Base-by-base conservation (phyloP, 331 rosid species). In the Prunus yedoensis region DNA sequence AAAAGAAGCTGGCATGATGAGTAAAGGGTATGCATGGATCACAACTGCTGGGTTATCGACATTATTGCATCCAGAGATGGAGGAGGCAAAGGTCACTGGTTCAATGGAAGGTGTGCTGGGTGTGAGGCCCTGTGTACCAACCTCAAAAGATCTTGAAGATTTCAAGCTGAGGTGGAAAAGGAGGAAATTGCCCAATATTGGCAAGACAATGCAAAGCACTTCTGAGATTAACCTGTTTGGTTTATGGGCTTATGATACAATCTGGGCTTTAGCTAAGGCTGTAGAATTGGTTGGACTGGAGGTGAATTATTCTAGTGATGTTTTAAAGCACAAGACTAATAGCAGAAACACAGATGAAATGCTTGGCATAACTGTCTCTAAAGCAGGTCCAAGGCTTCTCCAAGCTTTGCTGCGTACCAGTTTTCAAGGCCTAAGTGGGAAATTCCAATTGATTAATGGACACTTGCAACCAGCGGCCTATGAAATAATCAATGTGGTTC, bases 211-310 rank as follows among this genome's bases (percentile, higher is more conserved):
- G 0, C 32, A 30, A 3, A 30, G 32, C 32, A 30, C 32, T 30
- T 30, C 32, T 30, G 32, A 30, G 32, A 30, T 50, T 3, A 50
- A 50, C 3, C 7, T 65, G 15, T 65, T 65, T 52, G 87, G 81
- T 70, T 74, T 80, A 25, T 75, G 85, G 82, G 87, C 87, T 14
- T 86, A 86, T 67, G 89, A 86, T 60, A 75, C 89, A 8, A 28
- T 80, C 27, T 78, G 79, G 77, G 87, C 85, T 5, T 50, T 83
- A 32, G 85, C 85, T 11, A 75, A 47, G 56, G 85, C 85, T 0
- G 76, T 43, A 4, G 89, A 86, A 30, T 15, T n/a, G 9, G 35
- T 50, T 21, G 47, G 30, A 45, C 49, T 0, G 0, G 32, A 8
- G 9, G 49, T 30, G 32, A 30, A 30, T 30, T 30, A 3, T 30